Evolutionary conservation across 495 filamentous ascomycete genomes (phyloP).

Genomic region (Aspergillus diversus): DNA sequence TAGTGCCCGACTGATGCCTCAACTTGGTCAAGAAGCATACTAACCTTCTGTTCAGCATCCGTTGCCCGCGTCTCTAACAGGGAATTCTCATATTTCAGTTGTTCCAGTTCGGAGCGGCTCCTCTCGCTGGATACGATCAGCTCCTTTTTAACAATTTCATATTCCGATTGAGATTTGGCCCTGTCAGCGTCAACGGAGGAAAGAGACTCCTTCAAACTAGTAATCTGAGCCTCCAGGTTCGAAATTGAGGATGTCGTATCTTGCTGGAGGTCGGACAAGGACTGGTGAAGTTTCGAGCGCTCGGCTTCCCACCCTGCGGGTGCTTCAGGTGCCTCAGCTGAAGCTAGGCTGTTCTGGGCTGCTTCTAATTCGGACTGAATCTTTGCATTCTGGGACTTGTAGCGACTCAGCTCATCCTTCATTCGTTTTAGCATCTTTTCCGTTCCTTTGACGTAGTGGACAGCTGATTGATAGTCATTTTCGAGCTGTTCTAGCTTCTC

Average conservation of each 20-base stretch:
- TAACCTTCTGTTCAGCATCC: conserved; percentile 92
- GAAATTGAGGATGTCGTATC: conserved; percentile 66
- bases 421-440: conserved; percentile 99
- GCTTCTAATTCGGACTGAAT: conserved; percentile 78
- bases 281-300: conserved; percentile 64
- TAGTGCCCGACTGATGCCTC: conserved; percentile 93
- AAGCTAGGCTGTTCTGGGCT: conserved; percentile 43
- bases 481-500: conserved; percentile 92
- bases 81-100: conserved; percentile 78
- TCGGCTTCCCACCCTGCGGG: conserved; percentile 77
- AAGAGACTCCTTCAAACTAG: conserved; percentile 68
- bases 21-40: conserved; percentile 90
- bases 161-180: conserved; percentile 58
- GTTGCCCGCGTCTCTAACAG: conserved; percentile 78
- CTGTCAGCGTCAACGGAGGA: conserved; percentile 66
- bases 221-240: conserved; percentile 73
- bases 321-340: conserved; percentile 33
- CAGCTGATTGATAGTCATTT: conserved; percentile 97
- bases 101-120: conserved; percentile 71
- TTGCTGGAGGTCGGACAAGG: conserved; percentile 67
- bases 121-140: conserved; percentile 58
- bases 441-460: conserved; percentile 98
- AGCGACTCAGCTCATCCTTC: conserved; percentile 91
- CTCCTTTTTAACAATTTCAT: conserved; percentile 61
- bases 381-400: conserved; percentile 82